Percentiles rank a stretch among this genome's conserved stretches.
Evolutionary conservation across 1,139 yeast genomes (phyloP).

Genomic region (Blastobotrys serpentis): DNA sequence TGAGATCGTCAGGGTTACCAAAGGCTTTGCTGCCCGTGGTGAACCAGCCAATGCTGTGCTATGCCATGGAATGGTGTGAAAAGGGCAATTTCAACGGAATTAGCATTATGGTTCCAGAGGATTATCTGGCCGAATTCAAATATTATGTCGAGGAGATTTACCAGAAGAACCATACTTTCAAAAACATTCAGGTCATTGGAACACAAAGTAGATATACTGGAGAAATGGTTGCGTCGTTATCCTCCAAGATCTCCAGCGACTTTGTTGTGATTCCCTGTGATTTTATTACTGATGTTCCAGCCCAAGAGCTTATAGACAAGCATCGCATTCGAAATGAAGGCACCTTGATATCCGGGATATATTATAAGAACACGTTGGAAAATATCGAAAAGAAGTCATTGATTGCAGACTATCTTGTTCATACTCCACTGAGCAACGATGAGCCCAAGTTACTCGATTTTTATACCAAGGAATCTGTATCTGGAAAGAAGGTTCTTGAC

Average conservation of each 20-base stretch:
- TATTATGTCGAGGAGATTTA: slow-evolving; percentile 22
- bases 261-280: slow-evolving; percentile 90
- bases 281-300: slow-evolving; percentile 86
- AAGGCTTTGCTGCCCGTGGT: slow-evolving; percentile 90
- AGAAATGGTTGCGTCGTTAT: slow-evolving; percentile 55
- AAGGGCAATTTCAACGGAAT: slow-evolving; percentile 52
- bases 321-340: slow-evolving; percentile 66
- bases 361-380: slow-evolving; percentile 70
- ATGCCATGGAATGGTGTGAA: slow-evolving; percentile 92
- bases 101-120: slow-evolving; percentile 48
- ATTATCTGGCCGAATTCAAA: slow-evolving; percentile 21
- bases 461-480: slow-evolving; percentile 64
- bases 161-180: slow-evolving; percentile 12
- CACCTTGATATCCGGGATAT: slow-evolving; percentile 60
- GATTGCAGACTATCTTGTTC: slow-evolving; percentile 57
- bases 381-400: slow-evolving; percentile 74
- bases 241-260: slow-evolving; percentile 46
- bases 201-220: slow-evolving; percentile 46
- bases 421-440: slow-evolving; percentile 50
- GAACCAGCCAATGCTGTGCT: slow-evolving; percentile 83
- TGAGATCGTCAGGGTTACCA: slow-evolving; percentile 56
- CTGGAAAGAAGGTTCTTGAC: slow-evolving; percentile 65
- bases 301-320: slow-evolving; percentile 81
- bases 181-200: slow-evolving; percentile 23
- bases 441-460: slow-evolving; percentile 63